Evolutionary conservation across 1,284 basidiomycete genomes (phyloP).

Genomic region (Microbotryum intermedium): DNA sequence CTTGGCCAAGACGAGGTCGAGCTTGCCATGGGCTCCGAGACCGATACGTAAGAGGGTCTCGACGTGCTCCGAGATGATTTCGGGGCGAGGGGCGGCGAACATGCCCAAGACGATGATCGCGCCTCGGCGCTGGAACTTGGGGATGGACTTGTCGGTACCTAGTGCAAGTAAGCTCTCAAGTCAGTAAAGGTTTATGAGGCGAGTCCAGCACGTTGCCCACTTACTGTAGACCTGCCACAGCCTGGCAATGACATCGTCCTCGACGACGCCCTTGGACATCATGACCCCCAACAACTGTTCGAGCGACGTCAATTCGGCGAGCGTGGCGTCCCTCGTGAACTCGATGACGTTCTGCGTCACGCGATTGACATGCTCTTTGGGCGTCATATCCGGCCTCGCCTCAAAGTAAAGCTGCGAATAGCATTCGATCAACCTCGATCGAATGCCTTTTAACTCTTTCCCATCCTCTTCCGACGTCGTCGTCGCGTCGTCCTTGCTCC

Average conservation of each 20-base stretch:
- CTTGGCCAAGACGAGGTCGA: constrained; percentile 79
- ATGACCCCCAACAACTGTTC: constrained; percentile 94
- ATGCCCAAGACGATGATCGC: constrained; percentile 93
- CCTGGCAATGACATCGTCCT: constrained; percentile 74
- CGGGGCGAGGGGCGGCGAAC: constrained; percentile 77
- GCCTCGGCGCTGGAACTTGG: constrained; percentile 75
- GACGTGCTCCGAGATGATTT: constrained; percentile 77
- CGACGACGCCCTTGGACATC: constrained; percentile 74
- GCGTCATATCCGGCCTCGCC: constrained; percentile 51
- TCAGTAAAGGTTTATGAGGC: background rate
- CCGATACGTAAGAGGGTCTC: constrained; percentile 81
- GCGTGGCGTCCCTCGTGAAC: constrained; percentile 84
- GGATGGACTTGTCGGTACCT: constrained; percentile 66
- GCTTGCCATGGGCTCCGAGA: constrained; percentile 75
- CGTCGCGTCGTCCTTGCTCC: constrained; percentile 87
- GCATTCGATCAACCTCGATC: constrained; percentile 78
- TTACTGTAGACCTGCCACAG: constrained; percentile 92
- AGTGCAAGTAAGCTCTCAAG: background rate
- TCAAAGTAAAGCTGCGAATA: constrained; percentile 88
- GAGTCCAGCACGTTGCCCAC: constrained; percentile 34
- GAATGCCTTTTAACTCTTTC: constrained; percentile 79
- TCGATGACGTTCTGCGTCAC: constrained; percentile 98
- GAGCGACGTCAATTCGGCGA: constrained; percentile 90
- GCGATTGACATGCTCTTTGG: constrained; percentile 80
- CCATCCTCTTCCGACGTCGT: constrained; percentile 63